A percentile compares a stretch with the other conserved stretches of the same genome.
These are phyloP conservation scores for Pichia deserticola DNA, from an alignment of 805 yeast species.

Conservation along the genomic window DNA sequence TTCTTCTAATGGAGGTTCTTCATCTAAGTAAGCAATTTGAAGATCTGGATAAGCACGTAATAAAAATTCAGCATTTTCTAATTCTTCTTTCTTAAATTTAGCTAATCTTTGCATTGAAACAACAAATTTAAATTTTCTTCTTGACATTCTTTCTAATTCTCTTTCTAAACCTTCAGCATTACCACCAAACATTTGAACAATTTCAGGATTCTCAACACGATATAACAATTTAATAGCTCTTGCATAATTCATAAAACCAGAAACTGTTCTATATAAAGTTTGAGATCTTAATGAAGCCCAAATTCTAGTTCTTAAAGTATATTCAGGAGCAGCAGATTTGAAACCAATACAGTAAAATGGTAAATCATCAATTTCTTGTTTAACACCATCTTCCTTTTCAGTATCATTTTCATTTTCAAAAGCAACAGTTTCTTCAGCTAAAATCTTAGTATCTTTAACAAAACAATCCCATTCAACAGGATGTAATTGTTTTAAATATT, in stretches of 20 bases:
- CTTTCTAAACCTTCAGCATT: slow-evolving; percentile 94
- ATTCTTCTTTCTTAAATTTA: slow-evolving; percentile 63
- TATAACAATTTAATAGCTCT: slow-evolving; percentile 90
- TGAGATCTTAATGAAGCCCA: slow-evolving; percentile 99
- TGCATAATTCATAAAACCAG: slow-evolving; percentile 98
- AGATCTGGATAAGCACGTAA: slow-evolving; percentile 79
- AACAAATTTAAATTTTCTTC: slow-evolving; percentile 72
- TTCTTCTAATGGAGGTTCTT: slow-evolving; percentile 71
- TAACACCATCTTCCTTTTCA: slow-evolving; percentile 57
- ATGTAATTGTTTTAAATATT: slow-evolving; percentile 89
- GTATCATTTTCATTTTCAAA: slow-evolving; percentile 60
- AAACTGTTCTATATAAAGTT: slow-evolving; percentile 92
- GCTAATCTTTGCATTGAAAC: slow-evolving; percentile 84
- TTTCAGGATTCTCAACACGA: slow-evolving; percentile 92
- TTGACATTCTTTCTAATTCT: slow-evolving; percentile 86
- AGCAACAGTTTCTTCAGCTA: slow-evolving; percentile 91
- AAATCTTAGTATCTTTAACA: slow-evolving; percentile 89
- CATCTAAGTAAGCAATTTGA: slow-evolving; percentile 90
- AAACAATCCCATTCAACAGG: slow-evolving; percentile 98
- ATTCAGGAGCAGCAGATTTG: slow-evolving; percentile 96
- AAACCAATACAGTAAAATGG: slow-evolving; percentile 96
- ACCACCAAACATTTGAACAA: slow-evolving; percentile 97
- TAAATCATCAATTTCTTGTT: slow-evolving; percentile 80
- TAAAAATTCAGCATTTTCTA: slow-evolving; percentile 73
- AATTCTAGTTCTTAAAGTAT: slow-evolving; percentile 89